Percentiles rank a stretch among this genome's conserved stretches.
These are phyloP conservation scores for Suillus bovinus DNA, from an alignment of 768 basidiomycete species.

Conservation along the genomic window DNA sequence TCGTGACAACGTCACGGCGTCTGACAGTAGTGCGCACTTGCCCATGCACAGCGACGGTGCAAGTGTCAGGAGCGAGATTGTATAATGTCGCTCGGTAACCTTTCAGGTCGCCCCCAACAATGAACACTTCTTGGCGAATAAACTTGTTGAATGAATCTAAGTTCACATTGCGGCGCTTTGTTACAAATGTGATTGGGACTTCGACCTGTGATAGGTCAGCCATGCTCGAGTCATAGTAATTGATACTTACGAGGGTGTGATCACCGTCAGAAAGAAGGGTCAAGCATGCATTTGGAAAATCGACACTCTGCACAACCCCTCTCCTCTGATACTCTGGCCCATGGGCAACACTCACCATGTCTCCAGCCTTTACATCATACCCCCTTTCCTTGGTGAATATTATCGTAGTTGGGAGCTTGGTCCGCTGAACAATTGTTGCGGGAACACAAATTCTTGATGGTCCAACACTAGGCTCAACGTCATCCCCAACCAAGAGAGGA, in stretches of 20 bases:
- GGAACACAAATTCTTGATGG: background rate
- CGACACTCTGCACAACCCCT: background rate
- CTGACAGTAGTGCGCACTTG: background rate
- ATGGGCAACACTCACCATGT: background rate
- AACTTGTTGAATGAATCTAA: background rate
- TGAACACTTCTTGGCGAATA: background rate
- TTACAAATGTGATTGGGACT: background rate
- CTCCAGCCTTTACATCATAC: background rate
- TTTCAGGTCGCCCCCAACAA: background rate
- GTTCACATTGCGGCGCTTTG: background rate
- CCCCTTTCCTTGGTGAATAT: background rate
- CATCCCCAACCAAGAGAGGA: background rate
- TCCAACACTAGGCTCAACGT: background rate
- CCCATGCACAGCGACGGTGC: background rate
- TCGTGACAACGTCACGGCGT: background rate
- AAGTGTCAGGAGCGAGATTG: background rate
- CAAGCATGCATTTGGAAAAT: background rate
- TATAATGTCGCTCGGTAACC: background rate
- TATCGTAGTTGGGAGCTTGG: background rate
- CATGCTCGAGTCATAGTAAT: background rate
- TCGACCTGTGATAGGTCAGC: background rate
- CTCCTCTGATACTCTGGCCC: background rate
- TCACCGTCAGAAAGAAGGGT: background rate
- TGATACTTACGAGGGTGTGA: background rate
- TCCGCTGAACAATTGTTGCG: background rate